Base-by-base conservation (phyloP, 257 asterid genomes). In the Eustoma russellianum region DNA sequence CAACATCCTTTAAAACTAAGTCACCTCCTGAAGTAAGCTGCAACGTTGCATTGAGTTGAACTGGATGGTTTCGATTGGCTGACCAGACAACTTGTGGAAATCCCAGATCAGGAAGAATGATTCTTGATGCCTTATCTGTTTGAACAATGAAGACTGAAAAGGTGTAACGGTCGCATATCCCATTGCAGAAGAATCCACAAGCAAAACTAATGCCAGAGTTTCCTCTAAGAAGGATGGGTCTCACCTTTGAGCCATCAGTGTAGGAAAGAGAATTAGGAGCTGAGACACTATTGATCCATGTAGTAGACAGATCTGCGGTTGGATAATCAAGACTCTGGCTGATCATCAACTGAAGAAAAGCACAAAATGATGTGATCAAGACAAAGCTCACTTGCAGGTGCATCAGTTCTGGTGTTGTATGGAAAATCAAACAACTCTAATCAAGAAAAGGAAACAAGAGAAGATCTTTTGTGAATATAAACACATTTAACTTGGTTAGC, bases 61-160 rank as follows among this genome's bases (percentile, higher is more conserved):
- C 79, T 0, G 73, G 76, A 6, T 38, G 50, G 62, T 74, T 52
- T 15, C 77, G 30, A 45, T 74, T 79, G 50, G 87, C 79, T n/a
- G 79, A 74, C 87, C 83, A 76, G 7, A 76, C 81, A 18, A 77
- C 75, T 46, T 69, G 80, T 1, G 80, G 81, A 65, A 70, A 73
- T 0, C 77, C 82, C 11, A 10, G 3, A 7, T 50, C 2, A 1
- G 78, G 82, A 14, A 13, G 5, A 19, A 48, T 46, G 33, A 67
- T 73, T 0, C 0, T 1, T 0, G 72, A 69, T 5, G 13, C 63
- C 8, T 73, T 67, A 46, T 70, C 70, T 1, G 74, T 68, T 40
- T 70, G 75, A 43, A 79, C 78, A 13, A 72, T 70, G 53, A 70
- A 70, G 2, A 79, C n/a, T 10, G 73, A 80, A 40, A 79, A 74